phyloP scores from a whole-genome alignment of 805 yeast species.

The Yamadazyma tumulicola region DNA sequence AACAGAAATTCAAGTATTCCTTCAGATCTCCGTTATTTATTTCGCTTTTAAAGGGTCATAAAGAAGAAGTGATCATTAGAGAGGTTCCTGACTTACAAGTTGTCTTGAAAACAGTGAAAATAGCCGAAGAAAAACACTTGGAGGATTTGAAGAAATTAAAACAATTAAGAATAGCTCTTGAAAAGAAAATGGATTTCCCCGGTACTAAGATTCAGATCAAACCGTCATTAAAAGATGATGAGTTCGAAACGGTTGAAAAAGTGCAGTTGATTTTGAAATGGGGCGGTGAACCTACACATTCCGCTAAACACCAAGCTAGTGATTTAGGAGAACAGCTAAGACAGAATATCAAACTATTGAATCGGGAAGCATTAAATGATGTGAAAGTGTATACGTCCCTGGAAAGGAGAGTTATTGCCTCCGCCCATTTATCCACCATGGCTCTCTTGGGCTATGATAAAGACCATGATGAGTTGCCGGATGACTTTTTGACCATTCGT shows the following conservation, averaged over 20 bases:
- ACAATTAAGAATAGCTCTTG: conserved; percentile 78
- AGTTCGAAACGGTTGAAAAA: conserved; percentile 74
- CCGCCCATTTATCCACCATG: conserved; percentile 83
- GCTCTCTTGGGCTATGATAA: conserved; percentile 70
- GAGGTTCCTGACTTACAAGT: conserved; percentile 82
- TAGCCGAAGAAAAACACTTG: conserved; percentile 72
- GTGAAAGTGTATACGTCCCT: conserved; percentile 87
- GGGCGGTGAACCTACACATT: conserved; percentile 99
- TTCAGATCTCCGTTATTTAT: conserved; percentile 85
- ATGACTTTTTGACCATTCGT: conserved; percentile 74
- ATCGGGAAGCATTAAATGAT: conserved; percentile 78
- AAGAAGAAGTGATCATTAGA: conserved; percentile 92
- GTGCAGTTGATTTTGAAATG: conserved; percentile 94
- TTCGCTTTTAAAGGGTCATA: conserved; percentile 86
- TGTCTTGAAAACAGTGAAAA: conserved; percentile 77
- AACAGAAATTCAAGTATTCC: conserved; percentile 94
- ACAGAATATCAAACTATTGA: conserved; percentile 83
- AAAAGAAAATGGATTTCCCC: conserved; percentile 83
- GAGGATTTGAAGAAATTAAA: conserved; percentile 78
- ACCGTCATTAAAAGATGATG: conserved; percentile 68
- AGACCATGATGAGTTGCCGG: conserved; percentile 49
- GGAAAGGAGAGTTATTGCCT: conserved; percentile 89
- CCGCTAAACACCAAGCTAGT: conserved; percentile 89
- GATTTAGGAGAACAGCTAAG: conserved; percentile 96
- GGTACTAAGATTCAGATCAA: conserved; percentile 96